phyloP scores from a whole-genome alignment of 306 rosid genomes.

The Heteromeles arbutifolia region DNA sequence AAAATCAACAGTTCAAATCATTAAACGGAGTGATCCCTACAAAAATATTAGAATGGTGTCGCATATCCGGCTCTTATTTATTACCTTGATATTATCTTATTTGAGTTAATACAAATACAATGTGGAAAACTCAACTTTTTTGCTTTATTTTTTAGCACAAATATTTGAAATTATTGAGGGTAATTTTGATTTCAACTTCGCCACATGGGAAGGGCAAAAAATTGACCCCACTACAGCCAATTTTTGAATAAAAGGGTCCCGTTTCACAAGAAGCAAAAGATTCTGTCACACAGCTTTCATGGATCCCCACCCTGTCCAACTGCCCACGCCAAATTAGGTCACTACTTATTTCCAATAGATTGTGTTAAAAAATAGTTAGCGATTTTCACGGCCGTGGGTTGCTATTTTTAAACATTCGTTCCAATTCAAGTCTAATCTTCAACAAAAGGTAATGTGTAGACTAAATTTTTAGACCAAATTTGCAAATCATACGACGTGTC shows the following conservation, averaged over 20 bases:
- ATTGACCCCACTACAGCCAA: conserved; percentile 34
- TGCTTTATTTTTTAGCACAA: too few relatives aligned
- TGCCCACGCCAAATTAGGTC: conserved; percentile 28
- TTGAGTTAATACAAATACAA: background rate
- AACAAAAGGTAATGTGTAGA: too few relatives aligned
- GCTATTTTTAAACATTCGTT: too few relatives aligned
- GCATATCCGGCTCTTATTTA: rapidly evolving
- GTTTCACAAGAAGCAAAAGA: conserved; percentile 24
- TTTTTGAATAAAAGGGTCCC: conserved; percentile 38
- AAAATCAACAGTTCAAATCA: too few relatives aligned
- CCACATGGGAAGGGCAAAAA: conserved; percentile 25
- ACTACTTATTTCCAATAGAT: background rate
- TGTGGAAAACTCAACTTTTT: background rate
- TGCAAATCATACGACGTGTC: too few relatives aligned
- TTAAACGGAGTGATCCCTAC: too few relatives aligned
- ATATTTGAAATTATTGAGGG: background rate
- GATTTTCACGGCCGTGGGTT: too few relatives aligned
- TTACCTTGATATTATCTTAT: background rate
- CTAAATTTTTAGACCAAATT: too few relatives aligned
- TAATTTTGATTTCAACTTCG: conserved; percentile 19
- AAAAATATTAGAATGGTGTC: too few relatives aligned
- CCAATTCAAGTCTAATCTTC: too few relatives aligned
- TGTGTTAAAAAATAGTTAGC: too few relatives aligned
- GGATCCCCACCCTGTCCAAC: conserved; percentile 51
- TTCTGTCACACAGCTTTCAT: conserved; percentile 34